These are phyloP conservation scores for Uronychia setigera DNA, from an alignment of 73 alveolate species.

Conservation along the genomic window DNA sequence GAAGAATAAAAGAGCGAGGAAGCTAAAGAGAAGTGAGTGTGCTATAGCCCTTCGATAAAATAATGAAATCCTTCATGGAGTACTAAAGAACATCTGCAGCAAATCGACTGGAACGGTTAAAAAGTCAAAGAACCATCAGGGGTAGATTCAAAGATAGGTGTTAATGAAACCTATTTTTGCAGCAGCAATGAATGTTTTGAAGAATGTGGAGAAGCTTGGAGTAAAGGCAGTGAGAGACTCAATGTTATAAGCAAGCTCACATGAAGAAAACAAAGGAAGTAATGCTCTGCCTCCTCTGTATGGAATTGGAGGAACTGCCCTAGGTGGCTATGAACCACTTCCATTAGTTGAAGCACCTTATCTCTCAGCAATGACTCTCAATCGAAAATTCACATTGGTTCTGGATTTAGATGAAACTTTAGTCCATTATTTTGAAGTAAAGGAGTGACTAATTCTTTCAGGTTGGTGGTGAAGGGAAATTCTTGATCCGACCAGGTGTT, in stretches of 20 bases:
- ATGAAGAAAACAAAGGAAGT: not conserved
- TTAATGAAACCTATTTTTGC: not conserved
- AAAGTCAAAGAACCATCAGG: not conserved
- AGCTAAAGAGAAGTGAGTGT: not conserved
- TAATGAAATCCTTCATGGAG: not conserved
- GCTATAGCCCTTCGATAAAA: not conserved
- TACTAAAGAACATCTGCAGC: not conserved
- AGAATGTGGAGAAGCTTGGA: not conserved
- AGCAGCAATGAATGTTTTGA: not conserved
- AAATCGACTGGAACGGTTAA: not conserved
- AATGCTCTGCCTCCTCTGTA: conserved; percentile 62
- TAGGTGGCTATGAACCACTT: conserved; percentile 55
- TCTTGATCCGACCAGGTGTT: conserved; percentile 92
- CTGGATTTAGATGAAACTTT: conserved; percentile 98
- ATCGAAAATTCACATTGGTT: conserved; percentile 84
- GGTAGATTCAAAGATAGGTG: not conserved
- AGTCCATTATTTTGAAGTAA: conserved; percentile 94
- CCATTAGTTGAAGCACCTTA: conserved; percentile 76
- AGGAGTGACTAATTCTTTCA: no score
- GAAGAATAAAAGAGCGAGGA: not conserved
- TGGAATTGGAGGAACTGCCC: conserved; percentile 67
- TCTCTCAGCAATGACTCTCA: conserved; percentile 56
- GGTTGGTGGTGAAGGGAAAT: conserved; percentile 83
- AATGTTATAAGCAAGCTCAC: not conserved
- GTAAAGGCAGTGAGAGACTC: not conserved